Evolutionary conservation across 2,329 filamentous ascomycete species (phyloP), one percentile per base, ranked within the genome.

Genomic region (Alternaria panax): DNA sequence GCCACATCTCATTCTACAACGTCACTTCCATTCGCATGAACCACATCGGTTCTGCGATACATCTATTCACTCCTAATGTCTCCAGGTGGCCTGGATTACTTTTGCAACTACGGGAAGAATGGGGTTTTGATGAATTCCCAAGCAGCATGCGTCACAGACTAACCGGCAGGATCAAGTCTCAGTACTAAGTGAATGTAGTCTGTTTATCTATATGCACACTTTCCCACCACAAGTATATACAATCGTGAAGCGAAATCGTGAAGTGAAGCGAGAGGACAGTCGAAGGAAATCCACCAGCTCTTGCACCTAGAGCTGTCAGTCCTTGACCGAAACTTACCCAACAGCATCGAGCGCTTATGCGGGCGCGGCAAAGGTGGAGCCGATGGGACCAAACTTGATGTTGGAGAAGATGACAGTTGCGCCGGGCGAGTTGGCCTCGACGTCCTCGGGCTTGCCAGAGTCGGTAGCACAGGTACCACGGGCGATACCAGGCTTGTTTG

Each of bases 301-400:
- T 51, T 27, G 16, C 51, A 51, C 25, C 25, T 27, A 54, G 25
- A 58, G 32, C n/a, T 7, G 20, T 28, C 36, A 24, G 20, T 38
- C 38, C 38, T 18, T n/a, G 9, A 34, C 20, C 30, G 28, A 42
- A 22, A 52, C 24, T 24, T 22, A 25, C n/a, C 40, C 41, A 41
- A 6, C 16, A 9, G 14, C 24, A 16, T 32, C 25, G 52, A 36
- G n/a, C 48, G 60, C 65, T 59, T 75, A 74, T 50, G 69, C 53
- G 51, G 74, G 71, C 65, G 71, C 62, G 51, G 68, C 64, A 60
- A 77, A 79, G 24, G 78, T 80, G 18, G 77, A 78, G 55, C 74
- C 75, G 60, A 80, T 76, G 22, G 76, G 73, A 8, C 78, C 78
- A 51, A 79, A 77, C 68, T 72, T 75, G 69, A 80, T 79, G 74